Evolutionary conservation across 1,284 basidiomycete genomes (phyloP), one percentile per base, ranked within the genome.

Genomic region (Fomes fomentarius): DNA sequence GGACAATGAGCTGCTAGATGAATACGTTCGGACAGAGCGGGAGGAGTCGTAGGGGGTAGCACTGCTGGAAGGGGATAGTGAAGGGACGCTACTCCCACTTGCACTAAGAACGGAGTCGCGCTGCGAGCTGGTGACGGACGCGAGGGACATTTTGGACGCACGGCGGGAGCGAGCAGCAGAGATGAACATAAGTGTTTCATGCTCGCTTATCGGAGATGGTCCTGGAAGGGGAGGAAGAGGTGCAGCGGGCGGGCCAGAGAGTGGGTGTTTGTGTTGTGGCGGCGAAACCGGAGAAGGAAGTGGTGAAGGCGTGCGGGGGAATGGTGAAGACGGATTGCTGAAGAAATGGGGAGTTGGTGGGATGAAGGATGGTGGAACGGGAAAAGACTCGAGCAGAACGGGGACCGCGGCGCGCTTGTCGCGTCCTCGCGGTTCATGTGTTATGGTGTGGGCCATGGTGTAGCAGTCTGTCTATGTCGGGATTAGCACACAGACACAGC

Each of bases 221-320:
- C 77, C 79, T 3, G 81, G 81, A 7, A 83, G 63, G 1, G 81
- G 80, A 0, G 81, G 81, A 12, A 83, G 73, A 0, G 78, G 81
- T 0, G 71, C 54, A 0, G 71, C 69, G 0, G 82, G 82, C 0
- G 82, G 81, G 1, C 69, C 70, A 6, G 73, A 74, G 2, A 72
- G 77, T 2, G 78, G 78, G 1, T 74, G 78, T 53, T 74, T 75
- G 17, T 63, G 35, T 1, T 54, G 40, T 10, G 61, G 47, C 26
- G 65, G 48, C 34, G 60, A 33, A 3, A 53, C 30, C 28, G 60
- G 45, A 25, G 65, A 52, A 40, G 50, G 38, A 40, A 31, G 34
- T 9, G 58, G 49, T 14, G 56, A 57, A 26, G 56, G n/a, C n/a
- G 54, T 54, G 50, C 51, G 63, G 54, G 54, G 56, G 44, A 47